These are phyloP conservation scores for Fonsecaea monophora DNA, from an alignment of 2,329 filamentous ascomycete genomes.

Conservation along the genomic window DNA sequence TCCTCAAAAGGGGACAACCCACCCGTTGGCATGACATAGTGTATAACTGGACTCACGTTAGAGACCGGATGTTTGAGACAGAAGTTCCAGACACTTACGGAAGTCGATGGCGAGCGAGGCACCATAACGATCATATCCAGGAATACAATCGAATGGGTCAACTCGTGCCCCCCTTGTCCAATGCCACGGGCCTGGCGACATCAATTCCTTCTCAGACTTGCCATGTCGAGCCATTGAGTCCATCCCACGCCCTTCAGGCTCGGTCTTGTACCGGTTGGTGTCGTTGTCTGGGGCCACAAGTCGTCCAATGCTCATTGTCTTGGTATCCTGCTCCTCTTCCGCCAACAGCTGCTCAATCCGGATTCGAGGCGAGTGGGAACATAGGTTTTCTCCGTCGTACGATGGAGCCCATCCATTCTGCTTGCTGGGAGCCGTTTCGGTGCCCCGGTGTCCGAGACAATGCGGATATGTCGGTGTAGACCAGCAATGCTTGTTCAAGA, in stretches of 20 bases:
- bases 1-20: background rate
- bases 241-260: background rate
- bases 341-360: background rate
- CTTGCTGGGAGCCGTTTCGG: background rate
- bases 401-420: background rate
- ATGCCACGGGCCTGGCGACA: background rate
- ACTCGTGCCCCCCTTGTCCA: constrained; percentile 10
- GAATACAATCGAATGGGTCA: constrained; percentile 8
- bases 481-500: constrained; percentile 2
- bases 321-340: background rate
- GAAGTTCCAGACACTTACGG: background rate
- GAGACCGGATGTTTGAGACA: too few relatives aligned
- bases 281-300: background rate
- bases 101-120: constrained; percentile 5
- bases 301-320: background rate
- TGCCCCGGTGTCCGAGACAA: background rate
- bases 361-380: background rate
- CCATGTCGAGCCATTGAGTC: background rate
- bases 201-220: background rate
- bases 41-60: constrained; percentile 4
- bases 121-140: constrained; percentile 1
- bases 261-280: background rate
- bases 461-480: background rate
- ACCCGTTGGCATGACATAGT: constrained; percentile 12
- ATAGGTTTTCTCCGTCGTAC: background rate